phyloP scores from a whole-genome alignment of 257 asterid species.

The Solanum etuberosum region DNA sequence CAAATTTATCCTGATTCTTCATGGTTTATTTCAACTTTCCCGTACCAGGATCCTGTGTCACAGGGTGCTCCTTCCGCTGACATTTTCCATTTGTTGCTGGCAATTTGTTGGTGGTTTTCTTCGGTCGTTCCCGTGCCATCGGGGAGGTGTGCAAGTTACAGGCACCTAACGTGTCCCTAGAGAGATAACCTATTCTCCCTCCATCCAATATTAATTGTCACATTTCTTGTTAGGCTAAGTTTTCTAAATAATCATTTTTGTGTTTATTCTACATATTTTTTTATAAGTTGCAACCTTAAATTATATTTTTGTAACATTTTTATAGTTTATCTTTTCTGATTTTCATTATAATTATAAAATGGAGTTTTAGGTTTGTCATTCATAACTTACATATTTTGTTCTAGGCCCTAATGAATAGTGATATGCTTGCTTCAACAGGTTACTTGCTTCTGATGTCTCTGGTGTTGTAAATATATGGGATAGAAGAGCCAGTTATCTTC shows the following conservation, averaged over 20 bases:
- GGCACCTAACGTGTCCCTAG: background rate
- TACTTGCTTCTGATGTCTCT: slow-evolving; percentile 75
- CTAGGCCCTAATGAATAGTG: background rate
- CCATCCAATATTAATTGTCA: background rate
- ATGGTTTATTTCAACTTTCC: background rate
- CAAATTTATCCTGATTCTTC: background rate
- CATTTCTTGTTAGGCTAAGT: background rate
- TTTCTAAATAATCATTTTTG: background rate
- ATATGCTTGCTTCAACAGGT: slow-evolving; percentile 27
- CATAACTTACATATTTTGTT: background rate
- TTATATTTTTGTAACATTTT: background rate
- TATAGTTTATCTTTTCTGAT: background rate
- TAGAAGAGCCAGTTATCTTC: slow-evolving; percentile 69
- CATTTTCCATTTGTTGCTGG: background rate
- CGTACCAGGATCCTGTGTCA: background rate
- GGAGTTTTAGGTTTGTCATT: background rate
- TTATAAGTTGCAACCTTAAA: background rate
- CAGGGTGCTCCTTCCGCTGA: background rate
- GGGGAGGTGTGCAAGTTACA: background rate
- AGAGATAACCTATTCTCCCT: background rate
- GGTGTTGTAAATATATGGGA: slow-evolving; percentile 88
- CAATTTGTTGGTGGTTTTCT: background rate
- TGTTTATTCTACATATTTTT: background rate
- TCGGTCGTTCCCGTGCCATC: background rate
- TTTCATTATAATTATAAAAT: background rate